Evolutionary conservation across 306 rosid species (phyloP), one percentile per base, ranked within the genome.

Genomic region (Castanea sativa): DNA sequence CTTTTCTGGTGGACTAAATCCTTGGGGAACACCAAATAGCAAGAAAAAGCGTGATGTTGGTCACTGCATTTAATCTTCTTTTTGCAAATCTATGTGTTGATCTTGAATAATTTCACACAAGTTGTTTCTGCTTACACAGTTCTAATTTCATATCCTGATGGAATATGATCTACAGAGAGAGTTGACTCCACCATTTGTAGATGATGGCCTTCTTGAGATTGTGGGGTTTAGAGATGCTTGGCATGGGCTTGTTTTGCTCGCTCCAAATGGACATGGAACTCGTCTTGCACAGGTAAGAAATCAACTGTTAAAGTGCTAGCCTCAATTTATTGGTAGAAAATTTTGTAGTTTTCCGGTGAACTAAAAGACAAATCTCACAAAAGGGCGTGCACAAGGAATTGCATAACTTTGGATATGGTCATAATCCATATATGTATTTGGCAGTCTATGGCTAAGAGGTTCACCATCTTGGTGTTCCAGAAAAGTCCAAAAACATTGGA

Each of bases 221-320:
- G 99, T 95, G 74, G 99, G 99, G 35, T 95, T 95, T 83, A 87
- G 93, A 88, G 80, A 92, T 89, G 99, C 98, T 14, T 95, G 99
- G 99, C 99, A 95, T 74, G 99, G 99, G 58, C 98, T 95, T 75
- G 91, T 90, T 76, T 79, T 91, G 92, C 86, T 85, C 45, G 88
- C 98, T 78, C 99, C 99, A n/a, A 93, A 91, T 0, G 98, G 99
- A 55, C 99, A 95, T 77, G 99, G 99, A 70, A 91, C 96, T 81
- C 99, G 98, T 79, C 99, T 95, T 86, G 97, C 97, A 51, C 99
- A 95, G 97, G 99, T 92, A 74, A 78, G 73, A 72, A 52, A 52
- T 53, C 23, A n/a, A 59, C 35, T 32, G 8, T 32, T 18, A 20
- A 18, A 67, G n/a, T 35, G 35, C 35, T 67, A 33, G 16, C 71